A percentile compares a stretch with the other conserved stretches of the same genome.
These are phyloP conservation scores for Hyaloscypha hepaticicola DNA, from an alignment of 495 filamentous ascomycete species.

Conservation along the genomic window DNA sequence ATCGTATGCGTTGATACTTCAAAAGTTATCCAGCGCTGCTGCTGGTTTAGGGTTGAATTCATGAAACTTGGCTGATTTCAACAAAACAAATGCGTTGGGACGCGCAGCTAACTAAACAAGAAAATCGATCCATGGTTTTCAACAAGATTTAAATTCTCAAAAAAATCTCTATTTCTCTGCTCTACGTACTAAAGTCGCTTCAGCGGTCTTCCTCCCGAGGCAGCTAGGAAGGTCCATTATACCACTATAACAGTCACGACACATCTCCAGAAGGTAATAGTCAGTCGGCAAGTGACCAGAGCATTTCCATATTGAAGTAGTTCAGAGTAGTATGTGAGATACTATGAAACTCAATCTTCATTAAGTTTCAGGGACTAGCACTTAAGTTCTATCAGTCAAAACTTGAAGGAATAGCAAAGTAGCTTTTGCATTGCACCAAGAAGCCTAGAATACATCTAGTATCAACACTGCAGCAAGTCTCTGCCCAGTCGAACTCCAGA, in stretches of 20 bases:
- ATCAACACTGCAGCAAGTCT: conserved; percentile 15
- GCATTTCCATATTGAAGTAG: too few species aligned
- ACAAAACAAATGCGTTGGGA: not conserved
- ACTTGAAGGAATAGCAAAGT: not conserved
- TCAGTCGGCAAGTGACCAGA: too few species aligned
- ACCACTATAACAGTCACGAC: not conserved
- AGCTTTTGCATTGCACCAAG: not conserved
- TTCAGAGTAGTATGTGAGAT: too few species aligned
- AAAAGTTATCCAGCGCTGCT: not conserved
- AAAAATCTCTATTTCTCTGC: too few species aligned
- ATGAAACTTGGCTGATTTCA: not conserved
- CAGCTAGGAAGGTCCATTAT: too few species aligned
- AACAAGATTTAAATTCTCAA: not conserved
- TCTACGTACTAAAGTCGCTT: too few species aligned
- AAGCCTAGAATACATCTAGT: not conserved
- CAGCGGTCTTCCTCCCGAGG: too few species aligned
- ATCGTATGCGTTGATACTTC: not conserved
- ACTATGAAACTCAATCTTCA: too few species aligned
- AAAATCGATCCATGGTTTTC: not conserved
- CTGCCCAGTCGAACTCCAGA: conserved; percentile 21
- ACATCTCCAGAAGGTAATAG: too few species aligned
- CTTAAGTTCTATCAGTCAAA: not conserved
- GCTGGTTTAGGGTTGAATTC: not conserved
- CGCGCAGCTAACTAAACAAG: not conserved
- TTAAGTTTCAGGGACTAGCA: too few species aligned